These are phyloP conservation scores for Talaromyces islandicus DNA, from an alignment of 2,329 filamentous ascomycete species.

Conservation along the genomic window DNA sequence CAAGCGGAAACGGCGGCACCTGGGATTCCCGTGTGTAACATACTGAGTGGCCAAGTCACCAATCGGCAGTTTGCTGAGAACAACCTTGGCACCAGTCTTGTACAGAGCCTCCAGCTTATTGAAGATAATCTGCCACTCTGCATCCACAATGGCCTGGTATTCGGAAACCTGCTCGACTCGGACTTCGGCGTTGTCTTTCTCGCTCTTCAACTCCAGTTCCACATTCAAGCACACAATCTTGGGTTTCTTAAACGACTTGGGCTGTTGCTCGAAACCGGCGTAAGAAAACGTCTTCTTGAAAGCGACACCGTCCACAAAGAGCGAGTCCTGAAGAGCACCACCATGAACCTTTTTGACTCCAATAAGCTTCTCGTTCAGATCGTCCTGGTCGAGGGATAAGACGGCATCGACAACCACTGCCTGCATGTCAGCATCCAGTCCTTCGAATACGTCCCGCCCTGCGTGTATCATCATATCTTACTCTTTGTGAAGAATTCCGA, in stretches of 20 bases:
- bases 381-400: slow-evolving; percentile 88
- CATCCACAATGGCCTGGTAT: slow-evolving; percentile 98
- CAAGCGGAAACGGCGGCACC: not conserved
- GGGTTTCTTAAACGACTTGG: slow-evolving; percentile 87
- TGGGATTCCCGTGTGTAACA: slow-evolving; percentile 7
- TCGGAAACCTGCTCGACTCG: slow-evolving; percentile 97
- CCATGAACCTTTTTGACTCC: slow-evolving; percentile 98
- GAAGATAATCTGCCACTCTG: slow-evolving; percentile 99
- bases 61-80: slow-evolving; percentile 94
- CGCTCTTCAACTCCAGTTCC: slow-evolving; percentile 94
- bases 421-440: slow-evolving; percentile 14
- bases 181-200: slow-evolving; percentile 99
- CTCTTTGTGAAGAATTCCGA: slow-evolving; percentile 96
- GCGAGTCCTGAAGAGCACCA: slow-evolving; percentile 88
- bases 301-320: slow-evolving; percentile 95
- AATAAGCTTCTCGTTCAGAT: slow-evolving; percentile 96
- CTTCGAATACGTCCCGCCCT: slow-evolving; percentile 3
- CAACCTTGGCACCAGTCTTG: slow-evolving; percentile 93
- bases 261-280: slow-evolving; percentile 98
- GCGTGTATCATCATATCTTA: slow-evolving; percentile 39
- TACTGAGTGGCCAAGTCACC: slow-evolving; percentile 92
- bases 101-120: slow-evolving; percentile 95
- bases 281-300: slow-evolving; percentile 99
- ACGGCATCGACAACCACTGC: slow-evolving; percentile 97
- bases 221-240: slow-evolving; percentile 98